phyloP scores from a whole-genome alignment of 2,329 filamentous ascomycete species.

The Fusarium dimerum region DNA sequence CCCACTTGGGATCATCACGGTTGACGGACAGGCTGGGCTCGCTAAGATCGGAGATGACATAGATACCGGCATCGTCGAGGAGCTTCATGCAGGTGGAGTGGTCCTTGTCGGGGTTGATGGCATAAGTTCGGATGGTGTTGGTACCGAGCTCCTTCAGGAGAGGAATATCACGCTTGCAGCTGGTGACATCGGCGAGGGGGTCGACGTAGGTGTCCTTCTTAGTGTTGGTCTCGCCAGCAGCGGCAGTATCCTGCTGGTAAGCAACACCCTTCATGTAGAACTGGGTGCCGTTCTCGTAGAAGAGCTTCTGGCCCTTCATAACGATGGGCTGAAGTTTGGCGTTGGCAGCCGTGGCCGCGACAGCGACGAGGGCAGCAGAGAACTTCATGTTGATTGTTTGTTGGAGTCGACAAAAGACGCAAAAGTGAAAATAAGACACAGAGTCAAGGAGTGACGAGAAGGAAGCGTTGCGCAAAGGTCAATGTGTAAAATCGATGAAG shows the following conservation, averaged over 20 bases:
- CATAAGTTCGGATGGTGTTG: slow-evolving; percentile 95
- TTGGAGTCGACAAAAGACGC: slow-evolving; percentile 16
- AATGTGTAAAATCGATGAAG: slow-evolving; percentile 7
- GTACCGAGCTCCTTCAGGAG: slow-evolving; percentile 76
- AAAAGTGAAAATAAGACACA: slow-evolving; percentile 13
- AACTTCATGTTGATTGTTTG: slow-evolving; percentile 31
- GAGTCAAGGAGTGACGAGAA: slow-evolving; percentile 21
- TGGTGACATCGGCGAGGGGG: slow-evolving; percentile 70
- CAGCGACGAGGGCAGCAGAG: slow-evolving; percentile 41
- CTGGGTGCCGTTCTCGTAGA: slow-evolving; percentile 71
- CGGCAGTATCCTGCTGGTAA: slow-evolving; percentile 80
- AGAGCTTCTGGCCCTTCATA: slow-evolving; percentile 86
- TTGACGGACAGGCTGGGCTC: slow-evolving; percentile 84
- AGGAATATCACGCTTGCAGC: slow-evolving; percentile 84
- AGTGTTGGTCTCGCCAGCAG: slow-evolving; percentile 51
- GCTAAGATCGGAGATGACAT: slow-evolving; percentile 88
- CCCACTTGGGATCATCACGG: slow-evolving; percentile 77
- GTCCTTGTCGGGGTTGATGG: slow-evolving; percentile 76
- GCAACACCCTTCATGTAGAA: slow-evolving; percentile 89
- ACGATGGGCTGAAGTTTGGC: slow-evolving; percentile 59
- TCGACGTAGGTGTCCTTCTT: slow-evolving; percentile 67
- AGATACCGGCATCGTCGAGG: slow-evolving; percentile 85
- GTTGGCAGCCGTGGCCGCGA: slow-evolving; percentile 41
- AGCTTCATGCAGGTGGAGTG: slow-evolving; percentile 84
- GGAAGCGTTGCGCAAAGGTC: slow-evolving; percentile 10